These are phyloP conservation scores for Antrodiella citrinella DNA, from an alignment of 768 basidiomycete genomes.

Conservation along the genomic window DNA sequence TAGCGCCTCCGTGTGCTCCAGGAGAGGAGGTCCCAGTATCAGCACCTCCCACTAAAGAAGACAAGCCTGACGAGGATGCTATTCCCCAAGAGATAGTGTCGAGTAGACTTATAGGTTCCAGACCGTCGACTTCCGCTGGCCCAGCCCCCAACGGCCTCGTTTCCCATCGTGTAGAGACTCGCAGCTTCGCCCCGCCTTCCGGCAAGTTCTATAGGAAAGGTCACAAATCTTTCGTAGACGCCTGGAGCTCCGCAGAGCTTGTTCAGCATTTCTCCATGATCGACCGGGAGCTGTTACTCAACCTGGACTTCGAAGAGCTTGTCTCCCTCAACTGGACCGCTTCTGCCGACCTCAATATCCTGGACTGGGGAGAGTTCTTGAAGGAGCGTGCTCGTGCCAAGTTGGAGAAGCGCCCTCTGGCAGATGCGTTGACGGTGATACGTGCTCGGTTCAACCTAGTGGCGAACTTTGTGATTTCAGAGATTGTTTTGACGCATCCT, in stretches of 20 bases:
- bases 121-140: conserved; percentile 27
- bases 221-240: conserved; percentile 70
- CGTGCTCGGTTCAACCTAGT: conserved; percentile 81
- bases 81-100: conserved; percentile 61
- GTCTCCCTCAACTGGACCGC: conserved; percentile 65
- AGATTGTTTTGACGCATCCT: conserved; percentile 70
- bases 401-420: conserved; percentile 43
- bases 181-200: not conserved
- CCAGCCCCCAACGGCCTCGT: conserved; percentile 4
- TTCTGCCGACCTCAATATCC: conserved; percentile 52
- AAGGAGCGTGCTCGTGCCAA: conserved; percentile 68
- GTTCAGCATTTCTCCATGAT: conserved; percentile 82
- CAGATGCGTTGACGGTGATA: conserved; percentile 67
- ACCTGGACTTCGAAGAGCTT: conserved; percentile 84
- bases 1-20: conserved; percentile 7
- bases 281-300: conserved; percentile 79
- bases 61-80: conserved; percentile 39
- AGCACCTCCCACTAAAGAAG: conserved; percentile 33
- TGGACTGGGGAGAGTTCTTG: conserved; percentile 80
- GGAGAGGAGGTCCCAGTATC: conserved; percentile 3
- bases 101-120: conserved; percentile 38
- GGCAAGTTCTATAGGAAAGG: conserved; percentile 24
- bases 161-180: not conserved
- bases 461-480: conserved; percentile 71
- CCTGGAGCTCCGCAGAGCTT: conserved; percentile 48